These are phyloP conservation scores for Gracilaria domingensis DNA, from an alignment of 23 red algal species.

Conservation along the genomic window DNA sequence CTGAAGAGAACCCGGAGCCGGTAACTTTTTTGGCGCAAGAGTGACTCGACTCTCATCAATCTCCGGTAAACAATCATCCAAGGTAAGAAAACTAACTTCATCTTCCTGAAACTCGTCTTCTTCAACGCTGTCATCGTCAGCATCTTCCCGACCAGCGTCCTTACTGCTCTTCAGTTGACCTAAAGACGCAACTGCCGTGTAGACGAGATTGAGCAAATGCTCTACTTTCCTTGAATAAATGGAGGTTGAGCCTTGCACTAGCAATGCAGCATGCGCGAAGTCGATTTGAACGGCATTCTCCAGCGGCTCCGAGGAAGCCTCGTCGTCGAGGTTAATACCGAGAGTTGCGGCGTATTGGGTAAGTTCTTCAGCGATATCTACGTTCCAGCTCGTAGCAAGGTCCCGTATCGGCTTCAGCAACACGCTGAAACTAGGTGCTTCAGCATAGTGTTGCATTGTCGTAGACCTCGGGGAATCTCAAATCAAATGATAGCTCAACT, in stretches of 20 bases:
- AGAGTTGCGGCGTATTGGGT: slow-evolving; percentile 58
- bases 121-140: slow-evolving; percentile 35
- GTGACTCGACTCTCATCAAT: slow-evolving; percentile 22
- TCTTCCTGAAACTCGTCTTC: slow-evolving; percentile 19
- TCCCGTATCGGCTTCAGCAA: slow-evolving; percentile 80
- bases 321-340: slow-evolving; percentile 28
- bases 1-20: slow-evolving; percentile 12
- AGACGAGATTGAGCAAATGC: slow-evolving; percentile 79
- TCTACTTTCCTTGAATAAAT: slow-evolving; percentile 87
- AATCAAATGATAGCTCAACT: neutral
- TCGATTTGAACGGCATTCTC: slow-evolving; percentile 37
- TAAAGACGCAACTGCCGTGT: slow-evolving; percentile 60
- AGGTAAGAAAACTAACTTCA: slow-evolving; percentile 44
- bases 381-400: slow-evolving; percentile 76
- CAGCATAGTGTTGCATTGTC: neutral
- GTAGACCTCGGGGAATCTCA: neutral
- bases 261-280: slow-evolving; percentile 78
- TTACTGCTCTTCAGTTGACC: slow-evolving; percentile 21
- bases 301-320: neutral
- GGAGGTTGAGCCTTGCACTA: slow-evolving; percentile 77
- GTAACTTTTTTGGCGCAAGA: slow-evolving; percentile 2
- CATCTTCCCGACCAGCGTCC: neutral
- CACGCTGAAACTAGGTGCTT: slow-evolving; percentile 48
- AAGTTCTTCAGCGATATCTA: slow-evolving; percentile 81
- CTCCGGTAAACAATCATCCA: slow-evolving; percentile 43